These are phyloP conservation scores for Citrus hindsii DNA, from an alignment of 345 rosid genomes.

Conservation along the genomic window DNA sequence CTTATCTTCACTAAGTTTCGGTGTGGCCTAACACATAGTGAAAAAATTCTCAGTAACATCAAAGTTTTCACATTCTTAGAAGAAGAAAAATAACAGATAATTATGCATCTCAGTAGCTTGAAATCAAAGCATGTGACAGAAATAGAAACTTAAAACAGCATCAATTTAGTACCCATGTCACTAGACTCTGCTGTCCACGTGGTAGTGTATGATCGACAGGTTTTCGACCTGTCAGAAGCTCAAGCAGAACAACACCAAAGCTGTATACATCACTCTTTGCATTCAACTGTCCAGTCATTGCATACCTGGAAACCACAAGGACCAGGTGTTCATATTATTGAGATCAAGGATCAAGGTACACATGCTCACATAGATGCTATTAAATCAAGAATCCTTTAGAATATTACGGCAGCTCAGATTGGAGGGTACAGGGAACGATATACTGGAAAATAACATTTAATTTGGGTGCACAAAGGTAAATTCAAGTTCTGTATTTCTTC, in stretches of 20 bases:
- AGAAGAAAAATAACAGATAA: neutral
- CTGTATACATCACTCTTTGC: conserved; percentile 94
- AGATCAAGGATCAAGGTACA: neutral
- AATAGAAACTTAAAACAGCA: neutral
- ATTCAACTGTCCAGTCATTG: conserved; percentile 94
- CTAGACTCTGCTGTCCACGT: conserved; percentile 87
- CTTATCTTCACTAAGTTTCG: conserved; percentile 92
- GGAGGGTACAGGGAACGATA: neutral
- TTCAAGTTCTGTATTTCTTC: neutral
- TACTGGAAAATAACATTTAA: neutral
- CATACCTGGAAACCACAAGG: conserved; percentile 51
- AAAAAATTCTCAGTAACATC: conserved; percentile 1
- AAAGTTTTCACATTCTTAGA: neutral
- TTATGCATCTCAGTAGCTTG: neutral
- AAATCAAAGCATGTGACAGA: neutral
- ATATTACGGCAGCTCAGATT: neutral
- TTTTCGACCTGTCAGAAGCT: conserved; percentile 92
- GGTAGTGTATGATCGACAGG: conserved; percentile 97
- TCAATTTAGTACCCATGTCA: conserved; percentile 64
- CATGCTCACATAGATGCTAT: neutral
- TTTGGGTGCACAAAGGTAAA: neutral
- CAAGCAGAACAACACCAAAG: conserved; percentile 88
- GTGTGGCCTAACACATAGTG: conserved; percentile 59
- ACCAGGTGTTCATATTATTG: neutral
- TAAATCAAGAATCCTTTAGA: neutral